Evolutionary conservation across 2,329 filamentous ascomycete species (phyloP), one percentile per base, ranked within the genome.

Genomic region (Phyllosticta paracitricarpa): DNA sequence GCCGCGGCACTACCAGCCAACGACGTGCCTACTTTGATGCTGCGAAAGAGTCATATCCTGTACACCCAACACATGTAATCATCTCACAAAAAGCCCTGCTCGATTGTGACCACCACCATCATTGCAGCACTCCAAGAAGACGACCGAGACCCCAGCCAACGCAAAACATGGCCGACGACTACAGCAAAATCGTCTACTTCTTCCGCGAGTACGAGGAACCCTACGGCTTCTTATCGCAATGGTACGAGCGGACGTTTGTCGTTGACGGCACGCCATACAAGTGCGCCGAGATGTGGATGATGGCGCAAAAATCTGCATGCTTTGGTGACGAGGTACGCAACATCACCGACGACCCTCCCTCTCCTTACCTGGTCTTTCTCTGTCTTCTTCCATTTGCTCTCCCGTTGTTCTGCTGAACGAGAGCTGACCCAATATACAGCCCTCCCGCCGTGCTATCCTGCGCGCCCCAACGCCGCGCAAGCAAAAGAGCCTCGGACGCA

Each of bases 191-290:
- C 9, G 53, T 75, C 51, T 75, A 65, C 64, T 76, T 75, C 69
- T 75, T 70, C 71, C 67, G 70, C 52, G 69, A 71, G 54, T 75
- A 75, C 14, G 77, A 83, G 61, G 65, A 72, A 0, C 68, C 72
- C 2, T 74, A 79, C 33, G 83, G 82, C 51, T 85, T 79, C 71
- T 76, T 88, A n/a, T 84, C 80, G 0, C 84, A 88, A 72, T 88
- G 84, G 84, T 84, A 82, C 67, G 67, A 73, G 57, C 78, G 74
- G 19, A 71, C 77, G 2, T 87, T 85, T 66, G 54, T 67, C 1
- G 65, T 65, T 19, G 73, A 68, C 48, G 67, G 71, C 54, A 63
- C 70, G 59, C 71, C 61, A 57, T 78, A 78, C 63, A 64, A 64
- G 3, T 74, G 71, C 1, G 71, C 75, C 14, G 77, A 79, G 66